These are phyloP conservation scores for Globomyces pollinis-pini DNA, from an alignment of 192 early-diverging fungal genomes.

Conservation along the genomic window DNA sequence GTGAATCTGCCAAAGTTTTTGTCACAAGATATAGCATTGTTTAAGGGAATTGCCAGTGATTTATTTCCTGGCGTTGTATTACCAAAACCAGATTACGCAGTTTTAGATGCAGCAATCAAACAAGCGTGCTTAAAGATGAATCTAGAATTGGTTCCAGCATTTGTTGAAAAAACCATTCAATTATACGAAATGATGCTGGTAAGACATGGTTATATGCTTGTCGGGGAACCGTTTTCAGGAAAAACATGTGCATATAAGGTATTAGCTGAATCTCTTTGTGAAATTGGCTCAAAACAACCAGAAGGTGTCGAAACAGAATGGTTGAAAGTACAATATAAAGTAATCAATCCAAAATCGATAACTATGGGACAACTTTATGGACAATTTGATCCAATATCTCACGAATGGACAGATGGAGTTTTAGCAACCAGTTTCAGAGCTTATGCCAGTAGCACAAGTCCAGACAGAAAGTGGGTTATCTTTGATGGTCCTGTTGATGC, in stretches of 20 bases:
- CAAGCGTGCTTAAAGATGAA: slow-evolving; percentile 33
- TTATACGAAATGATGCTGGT: slow-evolving; percentile 62
- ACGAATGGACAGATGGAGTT: slow-evolving; percentile 60
- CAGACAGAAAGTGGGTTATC: slow-evolving; percentile 57
- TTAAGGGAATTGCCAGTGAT: slow-evolving; percentile 52
- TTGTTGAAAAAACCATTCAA: slow-evolving; percentile 59
- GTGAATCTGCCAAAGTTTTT: slow-evolving; percentile 59
- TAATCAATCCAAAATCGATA: slow-evolving; percentile 56
- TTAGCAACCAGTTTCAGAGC: slow-evolving; percentile 45
- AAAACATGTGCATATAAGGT: slow-evolving; percentile 55
- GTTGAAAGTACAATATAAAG: slow-evolving; percentile 42
- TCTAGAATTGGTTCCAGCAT: slow-evolving; percentile 45
- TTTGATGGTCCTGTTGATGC: slow-evolving; percentile 62
- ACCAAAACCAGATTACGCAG: slow-evolving; percentile 52
- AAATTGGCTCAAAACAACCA: slow-evolving; percentile 22
- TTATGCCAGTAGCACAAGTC: slow-evolving; percentile 40
- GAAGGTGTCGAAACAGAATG: slow-evolving; percentile 36
- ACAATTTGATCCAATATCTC: slow-evolving; percentile 52
- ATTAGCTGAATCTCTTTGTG: slow-evolving; percentile 45
- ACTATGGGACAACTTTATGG: slow-evolving; percentile 58
- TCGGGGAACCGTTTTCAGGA: slow-evolving; percentile 52
- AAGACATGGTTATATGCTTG: slow-evolving; percentile 57
- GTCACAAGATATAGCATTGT: slow-evolving; percentile 55
- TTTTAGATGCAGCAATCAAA: slow-evolving; percentile 43
- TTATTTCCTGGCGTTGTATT: slow-evolving; percentile 52